Base-by-base conservation (phyloP, 768 basidiomycete genomes). In the Pholiota microspora region DNA sequence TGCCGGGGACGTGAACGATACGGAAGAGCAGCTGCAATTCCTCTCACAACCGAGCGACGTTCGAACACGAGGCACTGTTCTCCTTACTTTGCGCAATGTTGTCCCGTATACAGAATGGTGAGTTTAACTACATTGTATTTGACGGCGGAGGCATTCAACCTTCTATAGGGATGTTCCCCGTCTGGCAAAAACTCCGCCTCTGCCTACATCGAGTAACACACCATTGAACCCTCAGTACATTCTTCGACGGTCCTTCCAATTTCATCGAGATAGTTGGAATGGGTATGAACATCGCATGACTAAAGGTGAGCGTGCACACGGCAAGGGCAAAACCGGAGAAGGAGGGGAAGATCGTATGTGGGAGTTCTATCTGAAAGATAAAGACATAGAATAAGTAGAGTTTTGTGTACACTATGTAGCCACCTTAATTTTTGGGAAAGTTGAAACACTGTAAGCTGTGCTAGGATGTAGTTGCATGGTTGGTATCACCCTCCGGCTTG, bases 211-310 rank as follows among this genome's bases (percentile, higher is more conserved):
- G 12, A 64, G 72, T 2, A 78, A 75, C 40, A 72, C 74, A 34
- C 70, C 72, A 2, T 70, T 73, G n/a, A 89, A 87, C 64, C 89
- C 91, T 4, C 72, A 69, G 4, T 98, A 88, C 66, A 78, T 69
- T 2, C 77, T 88, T 9, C 67, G 93, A 15, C 81, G 91, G 25
- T 95, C 93, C 0, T 98, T 95, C 68, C 74, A 68, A 15, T 98
- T 98, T 65, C 73, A 83, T 36, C 76, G 89, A 36, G 67, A 68
- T 8, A 58, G 73, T 0, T 98, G 93, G 84, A 82, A 80, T 45
- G 93, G 92, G 1, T 98, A 98, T 62, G 87, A 87, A 61, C 96
- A 98, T 67, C 76, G 92, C n/a, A 89, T 96, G 85, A 97, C 96
- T 2, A 89, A 94, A 64, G 95, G 95, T 4, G 92, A 82, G 73